phyloP scores from a whole-genome alignment of 1,284 basidiomycete species.

The Puccinia polysora region DNA sequence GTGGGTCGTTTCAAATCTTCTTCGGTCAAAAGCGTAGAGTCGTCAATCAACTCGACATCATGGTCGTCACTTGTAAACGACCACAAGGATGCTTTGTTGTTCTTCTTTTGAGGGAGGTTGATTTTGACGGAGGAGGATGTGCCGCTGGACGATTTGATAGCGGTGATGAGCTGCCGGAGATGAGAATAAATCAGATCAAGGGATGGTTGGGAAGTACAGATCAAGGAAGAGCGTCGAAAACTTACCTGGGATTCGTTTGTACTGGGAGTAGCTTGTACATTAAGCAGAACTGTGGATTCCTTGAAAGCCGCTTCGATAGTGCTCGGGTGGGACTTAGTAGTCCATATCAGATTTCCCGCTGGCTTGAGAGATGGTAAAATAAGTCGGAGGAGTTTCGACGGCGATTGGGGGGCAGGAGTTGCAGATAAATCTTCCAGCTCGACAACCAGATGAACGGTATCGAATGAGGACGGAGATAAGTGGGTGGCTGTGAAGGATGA shows the following conservation, averaged over 20 bases:
- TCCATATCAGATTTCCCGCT: conserved; percentile 17
- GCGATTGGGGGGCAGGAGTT: background rate
- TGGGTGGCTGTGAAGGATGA: conserved; percentile 2
- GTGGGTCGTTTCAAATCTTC: conserved; percentile 66
- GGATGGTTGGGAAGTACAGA: background rate
- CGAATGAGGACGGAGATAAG: conserved; percentile 10
- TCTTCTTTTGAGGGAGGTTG: conserved; percentile 32
- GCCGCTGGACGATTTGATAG: conserved; percentile 4
- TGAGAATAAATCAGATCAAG: background rate
- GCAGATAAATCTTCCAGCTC: conserved; percentile 19
- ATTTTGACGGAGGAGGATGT: conserved; percentile 9
- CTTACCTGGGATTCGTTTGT: conserved; percentile 10
- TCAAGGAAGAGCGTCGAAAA: background rate
- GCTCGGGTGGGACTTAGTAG: background rate
- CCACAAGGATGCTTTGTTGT: conserved; percentile 35
- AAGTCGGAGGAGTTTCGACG: conserved; percentile 1
- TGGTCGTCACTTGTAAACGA: conserved; percentile 26
- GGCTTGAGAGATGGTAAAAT: conserved; percentile 17
- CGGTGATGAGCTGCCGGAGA: conserved; percentile 18
- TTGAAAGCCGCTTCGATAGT: conserved; percentile 27
- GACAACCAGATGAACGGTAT: conserved; percentile 34
- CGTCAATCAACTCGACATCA: conserved; percentile 59
- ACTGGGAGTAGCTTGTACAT: conserved; percentile 2
- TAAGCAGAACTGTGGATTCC: background rate
- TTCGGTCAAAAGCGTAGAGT: conserved; percentile 68